Evolutionary conservation across 257 asterid species (phyloP).

Genomic region (Lithospermum erythrorhizon): DNA sequence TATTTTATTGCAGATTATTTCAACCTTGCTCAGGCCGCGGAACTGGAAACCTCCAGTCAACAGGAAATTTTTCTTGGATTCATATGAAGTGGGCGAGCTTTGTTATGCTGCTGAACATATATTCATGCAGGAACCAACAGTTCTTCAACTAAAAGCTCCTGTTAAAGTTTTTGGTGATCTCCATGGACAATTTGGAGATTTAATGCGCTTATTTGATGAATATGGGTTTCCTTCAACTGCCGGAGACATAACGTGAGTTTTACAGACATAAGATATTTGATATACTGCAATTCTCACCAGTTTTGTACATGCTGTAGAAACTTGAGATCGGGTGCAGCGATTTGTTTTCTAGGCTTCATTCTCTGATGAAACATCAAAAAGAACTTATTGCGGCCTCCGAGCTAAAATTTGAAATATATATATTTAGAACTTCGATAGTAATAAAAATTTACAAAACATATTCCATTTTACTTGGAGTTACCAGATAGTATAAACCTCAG

Average conservation of each 20-base stretch:
- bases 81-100: constrained; percentile 96
- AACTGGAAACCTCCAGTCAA: constrained; percentile 90
- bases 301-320: no score
- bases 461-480: no score
- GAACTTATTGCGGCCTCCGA: no score
- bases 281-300: no score
- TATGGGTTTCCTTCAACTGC: constrained; percentile 99
- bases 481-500: no score
- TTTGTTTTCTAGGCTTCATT: no score
- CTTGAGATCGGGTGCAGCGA: no score
- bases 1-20: constrained; percentile 53
- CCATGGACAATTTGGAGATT: constrained; percentile 98
- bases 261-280: neutral
- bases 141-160: constrained; percentile 97
- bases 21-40: constrained; percentile 86
- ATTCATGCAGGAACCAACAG: constrained; percentile 93
- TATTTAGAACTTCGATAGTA: no score
- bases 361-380: no score
- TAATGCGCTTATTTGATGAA: constrained; percentile 97
- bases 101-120: constrained; percentile 98
- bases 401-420: no score
- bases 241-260: constrained; percentile 90
- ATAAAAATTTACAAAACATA: no score
- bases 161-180: constrained; percentile 97
- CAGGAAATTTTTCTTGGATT: constrained; percentile 90